A percentile compares a stretch with the other conserved stretches of the same genome.
Evolutionary conservation across 768 basidiomycete species (phyloP).

Genomic region (Clitopilus hobsonii): DNA sequence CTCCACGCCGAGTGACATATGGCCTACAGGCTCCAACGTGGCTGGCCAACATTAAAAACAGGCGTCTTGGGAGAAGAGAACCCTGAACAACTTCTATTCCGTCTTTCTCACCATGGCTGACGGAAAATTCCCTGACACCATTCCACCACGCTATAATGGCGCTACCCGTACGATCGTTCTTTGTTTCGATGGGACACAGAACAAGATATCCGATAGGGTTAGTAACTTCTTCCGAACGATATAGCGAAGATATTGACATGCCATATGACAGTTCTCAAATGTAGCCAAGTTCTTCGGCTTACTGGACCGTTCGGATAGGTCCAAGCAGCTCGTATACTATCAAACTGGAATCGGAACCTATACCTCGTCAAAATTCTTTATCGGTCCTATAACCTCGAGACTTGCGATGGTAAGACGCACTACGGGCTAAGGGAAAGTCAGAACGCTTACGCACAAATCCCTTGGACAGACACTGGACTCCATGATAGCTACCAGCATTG

Average conservation of each 20-base stretch:
- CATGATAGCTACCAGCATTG: constrained; percentile 45
- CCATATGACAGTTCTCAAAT: not conserved
- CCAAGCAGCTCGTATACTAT: not conserved
- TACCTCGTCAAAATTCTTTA: not conserved
- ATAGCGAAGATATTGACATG: constrained; percentile 32
- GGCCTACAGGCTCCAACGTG: not conserved
- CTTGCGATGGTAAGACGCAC: constrained; percentile 24
- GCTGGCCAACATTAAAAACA: not conserved
- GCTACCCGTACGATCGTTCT: not conserved
- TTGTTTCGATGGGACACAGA: not conserved
- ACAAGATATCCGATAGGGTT: not conserved
- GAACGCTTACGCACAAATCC: not conserved
- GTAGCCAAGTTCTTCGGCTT: not conserved
- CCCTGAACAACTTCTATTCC: not conserved
- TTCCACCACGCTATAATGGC: not conserved
- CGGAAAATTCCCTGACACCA: not conserved
- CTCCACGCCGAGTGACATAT: not conserved
- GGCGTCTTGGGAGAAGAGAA: not conserved
- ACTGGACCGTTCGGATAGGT: not conserved
- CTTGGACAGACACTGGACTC: constrained; percentile 36
- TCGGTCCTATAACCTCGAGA: constrained; percentile 24
- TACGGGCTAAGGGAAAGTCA: not conserved
- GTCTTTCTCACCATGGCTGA: not conserved
- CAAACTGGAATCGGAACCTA: not conserved
- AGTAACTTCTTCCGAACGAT: constrained; percentile 33